Base-by-base conservation (phyloP, 805 yeast genomes). In the Candida coquimbonensis region DNA sequence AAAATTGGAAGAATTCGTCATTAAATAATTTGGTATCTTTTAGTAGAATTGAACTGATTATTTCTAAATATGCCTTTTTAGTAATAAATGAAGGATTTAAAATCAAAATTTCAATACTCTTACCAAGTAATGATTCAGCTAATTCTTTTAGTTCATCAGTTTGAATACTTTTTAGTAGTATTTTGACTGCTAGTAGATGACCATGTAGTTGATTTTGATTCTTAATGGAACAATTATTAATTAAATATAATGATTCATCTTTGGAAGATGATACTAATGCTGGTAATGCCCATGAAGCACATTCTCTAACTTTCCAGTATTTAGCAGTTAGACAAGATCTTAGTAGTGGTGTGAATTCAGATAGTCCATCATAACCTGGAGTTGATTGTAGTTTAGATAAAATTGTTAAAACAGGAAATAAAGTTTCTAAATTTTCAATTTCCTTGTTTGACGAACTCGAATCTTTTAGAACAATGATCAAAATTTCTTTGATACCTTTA, bases 241-340 rank as follows among this genome's bases (percentile, higher is more conserved):
- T 39, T 9, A 74, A 52, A 0, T 45, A 33, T 4, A 41, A 31
- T 7, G 70, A 56, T 32, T 69, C 69, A 5, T 52, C 51, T 2
- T 54, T 47, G 3, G 64, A 54, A 9, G 65, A 59, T 1, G 63
- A 67, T 1, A 76, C 60, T 40, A 83, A 61, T 0, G 81, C 65
- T 0, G 83, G 76, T 2, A 87, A 55, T 5, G 88, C 77, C 56
- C 81, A 72, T 0, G 96, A 87, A 0, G 96, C 85, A 77, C 87
- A 77, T 57, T 90, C 96, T 50, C 99, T 74, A 9, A 93, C 74
- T 55, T 88, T 88, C 96, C 96, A 91, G 45, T 73, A 68, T 38
- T 63, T 63, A 48, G 78, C 75, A 0, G 67, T 66, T 29, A 90
- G 64, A 50, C 83, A 73, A 17, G 55, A 43, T 25, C 68, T 53